These are phyloP conservation scores for Penicillium malachiteum DNA, from an alignment of 495 filamentous ascomycete genomes.

Conservation along the genomic window DNA sequence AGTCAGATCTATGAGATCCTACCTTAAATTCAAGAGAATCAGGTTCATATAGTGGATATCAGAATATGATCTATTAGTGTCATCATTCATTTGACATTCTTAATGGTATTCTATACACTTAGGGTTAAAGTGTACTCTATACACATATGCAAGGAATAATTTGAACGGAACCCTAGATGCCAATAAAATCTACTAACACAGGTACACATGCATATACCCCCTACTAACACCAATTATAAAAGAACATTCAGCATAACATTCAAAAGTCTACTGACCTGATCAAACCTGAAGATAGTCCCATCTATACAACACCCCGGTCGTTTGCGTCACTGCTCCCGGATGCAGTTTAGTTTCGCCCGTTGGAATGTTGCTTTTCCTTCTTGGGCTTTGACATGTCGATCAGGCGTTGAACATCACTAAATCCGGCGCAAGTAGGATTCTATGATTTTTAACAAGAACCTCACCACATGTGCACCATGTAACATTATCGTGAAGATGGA, in stretches of 20 bases:
- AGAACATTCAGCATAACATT: neutral
- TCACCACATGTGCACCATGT: constrained; percentile 16
- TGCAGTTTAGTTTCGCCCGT: constrained; percentile 29
- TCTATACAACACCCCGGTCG: constrained; percentile 9
- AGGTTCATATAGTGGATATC: too few relatives aligned
- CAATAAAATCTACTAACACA: too few relatives aligned
- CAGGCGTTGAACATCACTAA: neutral
- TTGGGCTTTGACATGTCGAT: constrained; percentile 30
- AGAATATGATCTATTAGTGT: neutral
- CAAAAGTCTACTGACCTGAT: neutral
- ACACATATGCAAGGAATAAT: too few relatives aligned
- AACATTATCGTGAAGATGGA: constrained; percentile 8
- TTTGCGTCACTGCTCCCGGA: constrained; percentile 39
- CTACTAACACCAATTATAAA: neutral
- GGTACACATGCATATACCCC: too few relatives aligned
- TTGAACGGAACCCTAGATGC: too few relatives aligned
- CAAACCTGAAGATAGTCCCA: neutral
- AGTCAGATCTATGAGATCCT: constrained; percentile 9
- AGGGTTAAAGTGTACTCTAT: too few relatives aligned
- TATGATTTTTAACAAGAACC: neutral
- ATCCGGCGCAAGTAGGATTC: neutral
- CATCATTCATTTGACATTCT: too few relatives aligned
- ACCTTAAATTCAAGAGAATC: constrained; percentile 4
- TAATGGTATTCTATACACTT: too few relatives aligned
- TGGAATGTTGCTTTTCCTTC: constrained; percentile 29